These are phyloP conservation scores for Arxiozyma telluris DNA, from an alignment of 1,139 yeast species.

Conservation along the genomic window DNA sequence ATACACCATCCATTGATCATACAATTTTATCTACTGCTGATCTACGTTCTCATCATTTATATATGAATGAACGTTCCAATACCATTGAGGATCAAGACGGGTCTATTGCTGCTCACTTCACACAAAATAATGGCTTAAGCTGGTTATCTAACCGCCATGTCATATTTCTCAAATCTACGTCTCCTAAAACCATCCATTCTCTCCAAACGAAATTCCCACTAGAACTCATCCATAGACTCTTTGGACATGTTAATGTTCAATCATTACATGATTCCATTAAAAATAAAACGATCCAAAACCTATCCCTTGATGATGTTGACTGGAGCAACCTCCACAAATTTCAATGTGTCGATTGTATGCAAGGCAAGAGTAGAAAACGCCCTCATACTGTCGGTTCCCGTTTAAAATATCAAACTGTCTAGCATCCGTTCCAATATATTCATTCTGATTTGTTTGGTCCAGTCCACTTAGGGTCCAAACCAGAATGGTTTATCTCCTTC, in stretches of 20 bases:
- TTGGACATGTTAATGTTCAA: slow-evolving; percentile 1
- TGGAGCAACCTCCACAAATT: not conserved
- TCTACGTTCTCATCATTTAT: no score
- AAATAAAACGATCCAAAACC: not conserved
- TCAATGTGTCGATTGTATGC: not conserved
- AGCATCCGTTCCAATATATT: slow-evolving; percentile 5
- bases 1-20: no score
- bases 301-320: not conserved
- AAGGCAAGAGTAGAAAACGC: no score
- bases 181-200: not conserved
- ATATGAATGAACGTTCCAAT: no score
- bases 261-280: not conserved
- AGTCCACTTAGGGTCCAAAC: not conserved
- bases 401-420: slow-evolving; percentile 2
- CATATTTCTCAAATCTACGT: not conserved
- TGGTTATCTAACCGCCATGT: not conserved
- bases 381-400: slow-evolving; percentile 5
- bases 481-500: slow-evolving; percentile 3
- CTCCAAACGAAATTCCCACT: not conserved
- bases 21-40: no score
- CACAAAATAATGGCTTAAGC: no score
- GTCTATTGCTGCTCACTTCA: no score
- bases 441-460: slow-evolving; percentile 10
- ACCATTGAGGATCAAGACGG: no score
- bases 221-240: not conserved